Percentiles rank a stretch among this genome's conserved stretches.
Evolutionary conservation across 1,284 basidiomycete genomes (phyloP).

Genomic region (Chondrostereum purpureum): DNA sequence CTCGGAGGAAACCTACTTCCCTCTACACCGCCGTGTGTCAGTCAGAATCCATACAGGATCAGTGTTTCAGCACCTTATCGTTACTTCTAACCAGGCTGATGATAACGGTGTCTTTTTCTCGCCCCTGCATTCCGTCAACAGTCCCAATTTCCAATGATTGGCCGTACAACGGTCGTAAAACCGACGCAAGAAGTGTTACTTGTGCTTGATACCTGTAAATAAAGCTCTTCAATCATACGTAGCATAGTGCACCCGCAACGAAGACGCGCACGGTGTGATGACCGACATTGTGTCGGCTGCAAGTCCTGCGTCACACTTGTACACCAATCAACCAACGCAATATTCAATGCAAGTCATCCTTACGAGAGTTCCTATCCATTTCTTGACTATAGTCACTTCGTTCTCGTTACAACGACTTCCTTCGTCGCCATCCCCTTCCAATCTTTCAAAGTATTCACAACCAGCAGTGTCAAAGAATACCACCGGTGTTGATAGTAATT

Average conservation of each 20-base stretch:
- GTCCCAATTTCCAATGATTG: constrained; percentile 81
- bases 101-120: constrained; percentile 86
- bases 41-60: neutral
- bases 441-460: constrained; percentile 83
- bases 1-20: constrained; percentile 89
- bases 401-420: constrained; percentile 91
- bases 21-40: constrained; percentile 41
- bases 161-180: constrained; percentile 64
- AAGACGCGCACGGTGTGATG: constrained; percentile 75
- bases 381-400: constrained; percentile 79
- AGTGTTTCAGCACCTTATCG: constrained; percentile 43
- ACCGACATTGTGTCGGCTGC: constrained; percentile 76
- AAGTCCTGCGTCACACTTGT: constrained; percentile 66
- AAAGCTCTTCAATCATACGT: constrained; percentile 6
- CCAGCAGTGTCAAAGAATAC: constrained; percentile 94
- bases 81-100: constrained; percentile 89
- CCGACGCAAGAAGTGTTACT: constrained; percentile 70
- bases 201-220: constrained; percentile 78
- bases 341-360: constrained; percentile 5
- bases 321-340: neutral
- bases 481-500: constrained; percentile 70
- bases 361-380: constrained; percentile 78
- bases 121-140: constrained; percentile 91
- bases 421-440: constrained; percentile 65
- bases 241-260: neutral